Evolutionary conservation across 2,329 filamentous ascomycete genomes (phyloP), one percentile per base, ranked within the genome.

Genomic region (Colletotrichum brevisporum): DNA sequence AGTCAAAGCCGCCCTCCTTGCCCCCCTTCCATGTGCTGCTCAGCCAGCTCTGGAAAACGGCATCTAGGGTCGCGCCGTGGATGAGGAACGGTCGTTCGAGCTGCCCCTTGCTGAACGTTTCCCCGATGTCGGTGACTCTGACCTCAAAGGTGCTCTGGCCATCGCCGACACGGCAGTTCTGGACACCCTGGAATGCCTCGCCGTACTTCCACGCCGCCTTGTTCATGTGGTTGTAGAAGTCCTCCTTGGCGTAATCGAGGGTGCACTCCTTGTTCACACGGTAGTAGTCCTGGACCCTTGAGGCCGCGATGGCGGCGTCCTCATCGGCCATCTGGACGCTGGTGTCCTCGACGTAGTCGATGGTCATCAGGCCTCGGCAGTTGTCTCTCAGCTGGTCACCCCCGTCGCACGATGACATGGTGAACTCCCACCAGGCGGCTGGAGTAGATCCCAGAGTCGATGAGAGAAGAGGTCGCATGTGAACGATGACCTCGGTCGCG

Each of bases 401-500:
- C 12, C n/a, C 39, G 13, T n/a, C 47, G 26, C 31, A 36, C 13
- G 59, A 73, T 3, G 63, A 41, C 43, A 67, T 13, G 4, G 43
- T 47, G 9, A 67, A 67, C 6, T 67, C 64, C 50, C 58, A 67
- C 64, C 64, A 67, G 18, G 51, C 16, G 3, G 53, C 43, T 2
- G 53, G 31, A 9, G 55, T 69, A 2, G 69, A 61, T 0, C 66
- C 65, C 2, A 43, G 45, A 9, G 60, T 55, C 1, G 50, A 59
- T 2, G 18, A 24, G 2, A 58, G 43, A 13, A 50, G 43, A 3
- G 66, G 69, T 1, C 59, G 50, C 50, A 73, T 58, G 9, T 61
- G 67, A 6, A 70, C 31, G 47, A 72, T 61, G 13, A 63, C 68
- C 26, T 73, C 71, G 1, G 72, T 56, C 3, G 31, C 31, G 9